These are phyloP conservation scores for Fomitopsis serialis DNA, from an alignment of 768 basidiomycete genomes.

Conservation along the genomic window DNA sequence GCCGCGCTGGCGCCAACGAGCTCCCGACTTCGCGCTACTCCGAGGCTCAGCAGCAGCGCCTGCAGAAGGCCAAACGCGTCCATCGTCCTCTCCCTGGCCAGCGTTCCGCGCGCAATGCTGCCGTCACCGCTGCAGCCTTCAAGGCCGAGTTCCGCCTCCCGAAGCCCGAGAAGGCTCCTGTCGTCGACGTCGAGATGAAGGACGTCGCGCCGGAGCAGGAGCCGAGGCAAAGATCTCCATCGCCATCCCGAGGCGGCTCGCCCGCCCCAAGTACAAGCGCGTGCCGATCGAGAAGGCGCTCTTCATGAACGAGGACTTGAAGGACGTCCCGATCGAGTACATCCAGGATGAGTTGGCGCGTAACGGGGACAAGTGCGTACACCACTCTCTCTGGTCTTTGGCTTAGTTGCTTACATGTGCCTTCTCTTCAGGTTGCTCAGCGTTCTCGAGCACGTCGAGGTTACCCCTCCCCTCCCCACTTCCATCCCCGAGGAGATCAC, in stretches of 20 bases:
- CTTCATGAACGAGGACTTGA: conserved; percentile 48
- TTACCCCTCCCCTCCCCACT: conserved; percentile 32
- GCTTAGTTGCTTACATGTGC: not conserved
- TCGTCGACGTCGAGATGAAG: not conserved
- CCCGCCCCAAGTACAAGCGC: conserved; percentile 53
- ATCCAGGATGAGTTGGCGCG: conserved; percentile 46
- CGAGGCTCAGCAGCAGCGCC: not conserved
- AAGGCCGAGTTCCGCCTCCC: not conserved
- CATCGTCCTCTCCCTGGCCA: not conserved
- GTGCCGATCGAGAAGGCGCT: conserved; percentile 50
- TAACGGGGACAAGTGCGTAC: conserved; percentile 39
- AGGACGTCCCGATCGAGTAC: conserved; percentile 56
- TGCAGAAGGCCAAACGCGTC: not conserved
- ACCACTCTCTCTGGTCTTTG: not conserved
- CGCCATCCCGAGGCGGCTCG: conserved; percentile 57
- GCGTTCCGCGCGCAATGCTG: not conserved
- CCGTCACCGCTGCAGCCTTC: not conserved
- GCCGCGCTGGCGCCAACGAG: conserved; percentile 7
- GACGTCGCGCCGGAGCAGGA: not conserved
- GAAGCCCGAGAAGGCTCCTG: not conserved
- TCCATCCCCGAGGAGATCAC: conserved; percentile 38
- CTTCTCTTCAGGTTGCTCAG: conserved; percentile 12
- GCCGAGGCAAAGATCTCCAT: not conserved
- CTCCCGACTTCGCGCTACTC: not conserved
- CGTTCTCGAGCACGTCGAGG: conserved; percentile 27